phyloP scores from a whole-genome alignment of 139 green algal genomes.

The Picocystis salinarum region DNA sequence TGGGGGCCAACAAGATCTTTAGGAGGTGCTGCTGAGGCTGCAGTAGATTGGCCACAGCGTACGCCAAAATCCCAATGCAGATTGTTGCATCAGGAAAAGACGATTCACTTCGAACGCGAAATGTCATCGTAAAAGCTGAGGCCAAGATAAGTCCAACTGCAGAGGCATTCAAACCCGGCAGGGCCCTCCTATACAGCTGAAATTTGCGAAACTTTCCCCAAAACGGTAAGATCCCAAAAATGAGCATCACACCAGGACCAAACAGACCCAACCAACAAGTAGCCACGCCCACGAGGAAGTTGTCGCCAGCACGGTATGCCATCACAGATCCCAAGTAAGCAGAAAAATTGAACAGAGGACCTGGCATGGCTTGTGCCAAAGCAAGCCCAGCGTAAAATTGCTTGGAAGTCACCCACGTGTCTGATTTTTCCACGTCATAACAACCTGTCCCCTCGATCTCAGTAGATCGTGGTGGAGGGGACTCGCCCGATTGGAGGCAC shows the following conservation, averaged over 20 bases:
- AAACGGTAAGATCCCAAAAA: conserved; percentile 80
- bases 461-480: background rate
- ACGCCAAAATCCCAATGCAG: conserved; percentile 50
- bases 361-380: conserved; percentile 61
- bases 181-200: conserved; percentile 8
- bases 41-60: conserved; percentile 35
- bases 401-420: conserved; percentile 56
- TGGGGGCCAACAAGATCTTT: conserved; percentile 37
- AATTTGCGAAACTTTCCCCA: conserved; percentile 51
- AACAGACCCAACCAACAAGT: conserved; percentile 77
- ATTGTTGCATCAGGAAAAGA: conserved; percentile 38
- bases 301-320: conserved; percentile 28
- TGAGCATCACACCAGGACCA: conserved; percentile 67
- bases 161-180: conserved; percentile 61
- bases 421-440: too few species aligned
- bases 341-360: conserved; percentile 88
- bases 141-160: conserved; percentile 71
- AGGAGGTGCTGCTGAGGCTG: conserved; percentile 31
- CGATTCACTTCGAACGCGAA: conserved; percentile 20
- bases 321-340: conserved; percentile 83
- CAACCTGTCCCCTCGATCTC: too few species aligned
- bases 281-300: conserved; percentile 34
- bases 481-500: background rate
- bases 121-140: conserved; percentile 56
- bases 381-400: conserved; percentile 69